These are phyloP conservation scores for Plasmodium gallinaceum DNA, from an alignment of 169 alveolate genomes.

Conservation along the genomic window DNA sequence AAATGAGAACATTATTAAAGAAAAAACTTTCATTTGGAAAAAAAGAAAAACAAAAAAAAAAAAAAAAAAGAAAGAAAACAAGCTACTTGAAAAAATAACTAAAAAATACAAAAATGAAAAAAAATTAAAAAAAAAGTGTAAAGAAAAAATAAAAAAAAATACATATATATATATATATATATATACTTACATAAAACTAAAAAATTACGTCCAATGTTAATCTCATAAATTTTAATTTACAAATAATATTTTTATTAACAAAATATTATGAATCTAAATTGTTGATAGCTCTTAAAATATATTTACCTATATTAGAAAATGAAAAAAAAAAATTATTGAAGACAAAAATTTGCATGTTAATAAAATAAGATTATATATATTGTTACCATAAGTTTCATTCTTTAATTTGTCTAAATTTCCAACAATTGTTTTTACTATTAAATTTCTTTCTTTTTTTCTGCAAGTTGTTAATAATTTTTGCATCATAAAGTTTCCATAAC, in stretches of 20 bases:
- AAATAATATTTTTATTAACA: neutral
- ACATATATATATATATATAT: no score
- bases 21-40: no score
- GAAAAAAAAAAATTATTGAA: neutral
- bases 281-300: conserved; percentile 67
- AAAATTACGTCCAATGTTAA: no score
- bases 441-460: conserved; percentile 34
- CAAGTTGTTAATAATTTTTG: conserved; percentile 64
- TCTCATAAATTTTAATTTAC: no score
- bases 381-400: conserved; percentile 64
- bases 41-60: no score
- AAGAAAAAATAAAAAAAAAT: no score
- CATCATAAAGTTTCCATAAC: conserved; percentile 75
- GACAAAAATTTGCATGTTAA: neutral
- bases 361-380: neutral
- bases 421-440: conserved; percentile 31
- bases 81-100: no score
- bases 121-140: no score
- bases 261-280: conserved; percentile 37
- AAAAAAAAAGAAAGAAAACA: no score
- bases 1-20: no score
- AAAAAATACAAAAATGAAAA: no score
- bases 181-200: no score
- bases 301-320: conserved; percentile 30
- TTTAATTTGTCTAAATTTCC: conserved; percentile 49